Evolutionary conservation across 768 basidiomycete species (phyloP), one percentile per base, ranked within the genome.

Genomic region (Xerocomellus dryophilus): DNA sequence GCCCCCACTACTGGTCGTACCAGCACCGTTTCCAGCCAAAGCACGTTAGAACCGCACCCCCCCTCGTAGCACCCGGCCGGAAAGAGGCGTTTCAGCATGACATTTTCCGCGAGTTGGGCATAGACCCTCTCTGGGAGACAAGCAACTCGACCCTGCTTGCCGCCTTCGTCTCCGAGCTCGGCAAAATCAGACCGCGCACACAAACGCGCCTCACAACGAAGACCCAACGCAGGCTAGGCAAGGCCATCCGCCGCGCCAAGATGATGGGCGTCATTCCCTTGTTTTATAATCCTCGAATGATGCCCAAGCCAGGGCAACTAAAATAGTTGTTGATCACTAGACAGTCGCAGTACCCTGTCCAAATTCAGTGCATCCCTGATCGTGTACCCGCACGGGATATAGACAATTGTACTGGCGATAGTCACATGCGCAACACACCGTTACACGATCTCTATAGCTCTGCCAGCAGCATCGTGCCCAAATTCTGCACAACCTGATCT

Each of bases 391-490:
- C 23, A 32, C 18, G 31, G 31, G 12, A 32, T 32, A 32, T 32
- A 29, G 29, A 29, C 29, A 29, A 9, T 8, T 31, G 31, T 31
- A 10, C 2, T 31, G 31, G 11, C 10, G 31, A 31, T 31, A 9
- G 34, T 57, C 59, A 61, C 41, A 31, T 44, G 29, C 34, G 20
- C 32, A 21, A 51, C 9, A 14, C 8, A 2, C 15, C n/a, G n/a
- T n/a, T 45, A 58, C 31, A 38, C 23, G 8, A 15, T 32, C 18
- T 56, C 73, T 81, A 94, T 63, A 97, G 76, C 76, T 98, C 94
- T 52, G 93, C 92, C 58, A 97, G 78, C 57, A 98, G 78, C 86
- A 96, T 96, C 61, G 93, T 96, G 38, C 91, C 95, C 58, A 98
- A 73, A 67, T 90, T 95, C 75, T 97, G 95, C 40, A 94, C 88